Base-by-base conservation (phyloP, 2,329 filamentous ascomycete genomes). In the Myriosclerotinia duriaeana region DNA sequence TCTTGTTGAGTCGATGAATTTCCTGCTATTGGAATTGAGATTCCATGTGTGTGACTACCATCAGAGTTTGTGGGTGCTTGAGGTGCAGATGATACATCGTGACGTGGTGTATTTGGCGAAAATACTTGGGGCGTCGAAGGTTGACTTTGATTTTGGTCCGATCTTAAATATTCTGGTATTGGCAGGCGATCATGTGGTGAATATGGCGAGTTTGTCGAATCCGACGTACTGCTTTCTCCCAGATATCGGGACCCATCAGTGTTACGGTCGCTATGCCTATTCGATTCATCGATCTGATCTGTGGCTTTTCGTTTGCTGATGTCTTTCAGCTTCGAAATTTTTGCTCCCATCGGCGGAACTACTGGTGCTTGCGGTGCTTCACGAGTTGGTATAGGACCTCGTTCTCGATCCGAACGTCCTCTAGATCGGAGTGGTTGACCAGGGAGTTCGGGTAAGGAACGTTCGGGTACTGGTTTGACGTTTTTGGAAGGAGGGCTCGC, bases 311-410 rank as follows among this genome's bases (percentile, higher is more conserved):
- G 58, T 64, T 72, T 69, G 62, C 70, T 71, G 69, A 71, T 74
- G 26, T 70, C 71, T 68, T 69, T 74, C 64, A 75, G 67, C 66
- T 74, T 75, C 40, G 74, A 70, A 53, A 74, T 52, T 64, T 73
- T 75, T 66, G 69, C 71, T 63, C 74, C 74, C 73, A 76, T 75
- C 53, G 72, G 30, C 46, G 59, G 34, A 36, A 38, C 56, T 36
- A 14, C 71, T 64, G 71, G 71, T 67, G 73, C 71, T 63, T 72
- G 70, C 52, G 73, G 74, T 54, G 72, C 73, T 55, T 72, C 69
- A 42, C 73, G 72, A 58, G 66, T 53, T 42, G 74, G 72, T 44
- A 76, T 68, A 30, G 71, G 74, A 64, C 72, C 74, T 52, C 72
- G 70, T 63, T 73, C 74, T 42, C 72, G 70, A 34, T 65, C 69